Conservation (phyloP, 768 basidiomycete genomes). For the Ephemerocybe angulata region DNA sequence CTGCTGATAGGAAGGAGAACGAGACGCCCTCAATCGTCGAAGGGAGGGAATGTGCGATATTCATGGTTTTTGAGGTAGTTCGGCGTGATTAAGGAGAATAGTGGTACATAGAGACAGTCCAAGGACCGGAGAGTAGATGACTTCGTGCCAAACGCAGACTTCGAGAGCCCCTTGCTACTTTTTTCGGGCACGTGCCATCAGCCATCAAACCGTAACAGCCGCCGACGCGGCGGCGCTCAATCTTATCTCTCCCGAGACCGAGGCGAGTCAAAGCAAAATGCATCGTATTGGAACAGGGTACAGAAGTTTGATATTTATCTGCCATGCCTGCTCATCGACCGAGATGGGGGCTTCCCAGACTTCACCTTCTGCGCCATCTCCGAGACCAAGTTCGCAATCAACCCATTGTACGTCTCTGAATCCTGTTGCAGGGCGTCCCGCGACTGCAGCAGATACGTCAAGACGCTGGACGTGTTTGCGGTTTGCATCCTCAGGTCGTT, state of each 20-base stretch:
- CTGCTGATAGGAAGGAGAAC: slow-evolving; percentile 87
- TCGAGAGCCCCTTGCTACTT: too few relatives aligned
- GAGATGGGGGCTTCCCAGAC: slow-evolving; percentile 49
- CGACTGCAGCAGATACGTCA: slow-evolving; percentile 80
- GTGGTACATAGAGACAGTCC: background rate
- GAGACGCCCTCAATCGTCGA: slow-evolving; percentile 80
- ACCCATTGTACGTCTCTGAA: slow-evolving; percentile 83
- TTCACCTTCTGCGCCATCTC: slow-evolving; percentile 81
- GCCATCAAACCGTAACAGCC: background rate
- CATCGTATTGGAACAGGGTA: too few relatives aligned
- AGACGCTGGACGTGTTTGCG: slow-evolving; percentile 65
- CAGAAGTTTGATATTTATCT: too few relatives aligned
- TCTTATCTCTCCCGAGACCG: background rate
- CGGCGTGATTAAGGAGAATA: background rate
- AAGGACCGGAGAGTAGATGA: slow-evolving; percentile 1
- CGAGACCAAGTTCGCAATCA: slow-evolving; percentile 89
- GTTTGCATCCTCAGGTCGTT: slow-evolving; percentile 69
- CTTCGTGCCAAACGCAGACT: background rate
- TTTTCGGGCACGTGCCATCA: slow-evolving; percentile 14
- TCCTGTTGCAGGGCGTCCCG: slow-evolving; percentile 82
- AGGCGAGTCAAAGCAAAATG: background rate
- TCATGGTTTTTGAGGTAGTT: slow-evolving; percentile 49
- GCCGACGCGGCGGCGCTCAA: background rate
- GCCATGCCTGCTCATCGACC: slow-evolving; percentile 7
- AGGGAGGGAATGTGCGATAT: slow-evolving; percentile 86